A percentile compares a stretch with the other conserved stretches of the same genome.
Evolutionary conservation across 257 asterid genomes (phyloP).

Genomic region (Solanum neorickii): DNA sequence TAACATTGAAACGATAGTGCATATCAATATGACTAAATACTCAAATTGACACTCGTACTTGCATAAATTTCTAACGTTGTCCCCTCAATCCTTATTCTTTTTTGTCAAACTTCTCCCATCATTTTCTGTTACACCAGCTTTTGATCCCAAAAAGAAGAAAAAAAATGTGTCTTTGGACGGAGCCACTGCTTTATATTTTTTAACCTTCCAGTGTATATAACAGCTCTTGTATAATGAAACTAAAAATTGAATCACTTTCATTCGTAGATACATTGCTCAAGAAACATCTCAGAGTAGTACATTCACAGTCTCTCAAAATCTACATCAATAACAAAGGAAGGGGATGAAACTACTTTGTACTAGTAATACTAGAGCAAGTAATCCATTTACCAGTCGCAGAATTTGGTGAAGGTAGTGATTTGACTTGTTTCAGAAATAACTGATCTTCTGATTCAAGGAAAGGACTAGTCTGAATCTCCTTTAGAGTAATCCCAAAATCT

Average conservation of each 20-base stretch:
- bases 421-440: neutral
- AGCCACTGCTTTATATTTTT: neutral
- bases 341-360: neutral
- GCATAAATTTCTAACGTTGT: no score
- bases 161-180: neutral
- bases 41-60: neutral
- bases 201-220: neutral
- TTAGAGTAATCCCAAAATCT: neutral
- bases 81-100: neutral
- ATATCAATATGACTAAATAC: neutral
- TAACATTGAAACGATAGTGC: neutral
- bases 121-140: neutral
- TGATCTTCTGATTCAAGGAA: neutral
- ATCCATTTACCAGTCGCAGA: neutral
- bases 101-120: neutral
- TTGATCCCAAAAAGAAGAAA: no score
- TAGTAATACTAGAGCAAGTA: neutral
- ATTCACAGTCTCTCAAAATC: neutral
- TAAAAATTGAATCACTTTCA: neutral
- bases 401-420: neutral
- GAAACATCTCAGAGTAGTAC: neutral
- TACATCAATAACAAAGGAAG: neutral
- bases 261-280: neutral
- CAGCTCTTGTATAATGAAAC: neutral
- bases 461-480: neutral